Evolutionary conservation across 108 stramenopile genomes (phyloP), one percentile per base, ranked within the genome.

Genomic region (Pseudonitzschia multistriata): DNA sequence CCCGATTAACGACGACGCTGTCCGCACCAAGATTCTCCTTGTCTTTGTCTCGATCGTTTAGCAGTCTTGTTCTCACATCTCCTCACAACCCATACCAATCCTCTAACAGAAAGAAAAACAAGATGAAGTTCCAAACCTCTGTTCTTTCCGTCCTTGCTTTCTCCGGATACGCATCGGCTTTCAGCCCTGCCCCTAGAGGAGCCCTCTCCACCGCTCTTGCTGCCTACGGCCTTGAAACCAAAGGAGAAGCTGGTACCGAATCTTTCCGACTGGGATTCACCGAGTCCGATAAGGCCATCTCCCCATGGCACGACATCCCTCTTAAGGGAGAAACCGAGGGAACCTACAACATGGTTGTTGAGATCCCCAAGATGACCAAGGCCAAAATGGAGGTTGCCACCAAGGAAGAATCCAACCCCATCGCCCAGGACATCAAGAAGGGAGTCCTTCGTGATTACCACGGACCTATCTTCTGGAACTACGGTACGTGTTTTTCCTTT

Each of bases 381-480:
- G 97, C 96, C 55, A 99, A 99, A 82, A 97, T 98, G 97, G 99
- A 99, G 78, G 91, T 98, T 35, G 92, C 96, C 57, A 98, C 97
- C 67, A 96, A 98, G 76, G 99, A 99, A 85, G 85, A 77, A 59
- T 68, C 67, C 74, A 98, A 99, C 77, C 99, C 99, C 61, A 98
- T 99, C 76, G 96, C 96, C 22, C 96, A 97, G 75, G 99, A 99
- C 80, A 83, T 96, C 48, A 99, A 98, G 84, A 98, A 98, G 81
- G 99, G 99, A 68, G 93, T 94, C 73, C 97, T 97, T 54, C 90
- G 97, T 37, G 91, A 94, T 74, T 97, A 97, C 85, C 93, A 98
- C 81, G 97, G 97, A 50, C 97, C 97, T 59, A 98, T 99, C 84
- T 98, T 98, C 81, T 99, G 98, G 97, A 99, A 99, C 87, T 99